Conservation (phyloP, 306 rosid species). For the Dryas octopetala region DNA sequence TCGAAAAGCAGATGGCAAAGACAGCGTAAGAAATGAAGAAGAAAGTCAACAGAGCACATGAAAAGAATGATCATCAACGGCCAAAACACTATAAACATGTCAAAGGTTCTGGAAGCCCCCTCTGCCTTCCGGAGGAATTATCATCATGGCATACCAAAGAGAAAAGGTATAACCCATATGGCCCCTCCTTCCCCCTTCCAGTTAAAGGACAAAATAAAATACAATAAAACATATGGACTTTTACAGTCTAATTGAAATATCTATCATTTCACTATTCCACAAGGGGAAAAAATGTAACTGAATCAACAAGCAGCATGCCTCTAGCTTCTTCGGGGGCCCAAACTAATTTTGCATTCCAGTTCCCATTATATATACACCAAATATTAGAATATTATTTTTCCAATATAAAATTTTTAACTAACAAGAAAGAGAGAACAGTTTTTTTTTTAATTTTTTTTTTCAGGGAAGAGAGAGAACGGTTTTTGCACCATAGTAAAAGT, state of each 20-base stretch:
- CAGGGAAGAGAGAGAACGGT: not conserved
- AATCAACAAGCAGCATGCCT: not conserved
- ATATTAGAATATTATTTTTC: not conserved
- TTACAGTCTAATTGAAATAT: not conserved
- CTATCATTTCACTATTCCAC: not conserved
- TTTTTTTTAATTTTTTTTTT: too few relatives aligned
- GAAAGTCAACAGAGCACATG: not conserved
- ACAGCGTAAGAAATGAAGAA: not conserved
- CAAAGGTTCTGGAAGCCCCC: not conserved
- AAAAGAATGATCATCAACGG: not conserved
- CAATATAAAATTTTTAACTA: too few relatives aligned
- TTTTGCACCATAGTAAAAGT: not conserved
- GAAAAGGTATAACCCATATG: not conserved
- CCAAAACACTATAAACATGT: not conserved
- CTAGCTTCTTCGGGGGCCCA: not conserved
- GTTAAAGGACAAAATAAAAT: not conserved
- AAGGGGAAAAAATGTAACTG: not conserved
- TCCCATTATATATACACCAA: not conserved
- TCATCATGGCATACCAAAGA: not conserved
- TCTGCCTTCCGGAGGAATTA: not conserved
- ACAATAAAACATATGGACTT: too few relatives aligned
- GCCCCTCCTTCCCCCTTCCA: not conserved
- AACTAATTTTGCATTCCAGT: not conserved
- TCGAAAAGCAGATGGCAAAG: not conserved
- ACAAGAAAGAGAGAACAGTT: not conserved